These are phyloP conservation scores for Penicillium griseofulvum DNA, from an alignment of 2,329 filamentous ascomycete genomes.

Conservation along the genomic window DNA sequence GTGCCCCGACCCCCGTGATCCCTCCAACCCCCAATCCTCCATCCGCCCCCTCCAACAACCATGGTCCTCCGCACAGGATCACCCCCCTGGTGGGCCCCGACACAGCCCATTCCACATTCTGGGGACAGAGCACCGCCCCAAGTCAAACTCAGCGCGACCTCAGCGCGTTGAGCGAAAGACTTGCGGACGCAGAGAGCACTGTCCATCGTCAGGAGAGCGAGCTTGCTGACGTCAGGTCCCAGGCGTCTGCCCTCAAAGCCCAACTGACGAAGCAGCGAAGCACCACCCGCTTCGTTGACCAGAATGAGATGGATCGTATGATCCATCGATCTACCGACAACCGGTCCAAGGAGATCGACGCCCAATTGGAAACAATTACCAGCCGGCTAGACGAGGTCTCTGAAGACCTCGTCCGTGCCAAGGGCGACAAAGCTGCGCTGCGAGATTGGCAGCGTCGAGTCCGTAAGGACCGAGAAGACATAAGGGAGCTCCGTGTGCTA, in stretches of 20 bases:
- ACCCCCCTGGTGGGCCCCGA: conserved; percentile 2
- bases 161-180: background rate
- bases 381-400: background rate
- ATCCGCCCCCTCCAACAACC: background rate
- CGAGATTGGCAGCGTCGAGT: too few species aligned
- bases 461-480: background rate
- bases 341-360: background rate
- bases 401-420: accelerated
- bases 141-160: background rate
- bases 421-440: background rate
- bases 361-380: background rate
- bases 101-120: background rate
- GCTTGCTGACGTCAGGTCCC: accelerated
- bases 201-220: background rate
- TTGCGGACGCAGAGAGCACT: background rate
- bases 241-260: background rate
- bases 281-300: background rate
- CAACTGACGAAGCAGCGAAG: accelerated
- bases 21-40: background rate
- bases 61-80: conserved; percentile 2
- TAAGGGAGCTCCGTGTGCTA: background rate
- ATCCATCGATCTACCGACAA: background rate
- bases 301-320: background rate
- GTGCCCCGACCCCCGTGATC: background rate
- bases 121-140: background rate